A percentile compares a stretch with the other conserved stretches of the same genome.
Conservation (phyloP, 1,139 yeast species). For the Candida frijolesensis region DNA sequence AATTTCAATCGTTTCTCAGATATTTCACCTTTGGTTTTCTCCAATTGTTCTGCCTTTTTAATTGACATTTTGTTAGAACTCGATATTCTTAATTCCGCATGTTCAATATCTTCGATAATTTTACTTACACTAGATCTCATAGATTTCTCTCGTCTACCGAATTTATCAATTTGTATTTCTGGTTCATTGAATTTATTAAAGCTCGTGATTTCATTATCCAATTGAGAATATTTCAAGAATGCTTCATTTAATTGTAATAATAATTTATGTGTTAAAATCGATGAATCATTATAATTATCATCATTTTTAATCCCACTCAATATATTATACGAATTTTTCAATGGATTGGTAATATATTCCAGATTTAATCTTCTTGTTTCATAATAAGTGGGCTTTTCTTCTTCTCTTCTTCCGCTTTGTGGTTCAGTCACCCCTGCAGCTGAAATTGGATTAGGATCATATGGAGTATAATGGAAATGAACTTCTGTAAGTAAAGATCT, state of each 20-base stretch:
- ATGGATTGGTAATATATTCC: slow-evolving; percentile 68
- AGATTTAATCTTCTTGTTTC: slow-evolving; percentile 66
- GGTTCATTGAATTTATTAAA: slow-evolving; percentile 26
- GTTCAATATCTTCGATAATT: slow-evolving; percentile 38
- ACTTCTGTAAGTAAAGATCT: slow-evolving; percentile 79
- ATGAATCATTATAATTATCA: slow-evolving; percentile 22
- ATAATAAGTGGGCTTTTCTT: slow-evolving; percentile 48
- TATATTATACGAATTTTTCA: slow-evolving; percentile 56
- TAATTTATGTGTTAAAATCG: slow-evolving; percentile 39
- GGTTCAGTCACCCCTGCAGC: slow-evolving; percentile 9
- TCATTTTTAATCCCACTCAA: slow-evolving; percentile 53
- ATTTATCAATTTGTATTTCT: slow-evolving; percentile 22
- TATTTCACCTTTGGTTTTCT: slow-evolving; percentile 24
- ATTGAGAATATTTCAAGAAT: slow-evolving; percentile 26
- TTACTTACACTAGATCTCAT: slow-evolving; percentile 29
- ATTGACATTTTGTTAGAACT: slow-evolving; percentile 43
- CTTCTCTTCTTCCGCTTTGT: neutral
- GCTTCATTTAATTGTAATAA: slow-evolving; percentile 39
- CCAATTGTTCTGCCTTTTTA: slow-evolving; percentile 37
- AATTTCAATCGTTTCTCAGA: slow-evolving; percentile 20
- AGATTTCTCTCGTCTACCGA: slow-evolving; percentile 38
- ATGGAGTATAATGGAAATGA: slow-evolving; percentile 59
- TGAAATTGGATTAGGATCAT: slow-evolving; percentile 17
- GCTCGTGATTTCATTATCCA: slow-evolving; percentile 30
- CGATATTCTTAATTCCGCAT: slow-evolving; percentile 39